A percentile compares a stretch with the other conserved stretches of the same genome.
Evolutionary conservation across 139 green algal species (phyloP).

Genomic region (Eudorina sp.): DNA sequence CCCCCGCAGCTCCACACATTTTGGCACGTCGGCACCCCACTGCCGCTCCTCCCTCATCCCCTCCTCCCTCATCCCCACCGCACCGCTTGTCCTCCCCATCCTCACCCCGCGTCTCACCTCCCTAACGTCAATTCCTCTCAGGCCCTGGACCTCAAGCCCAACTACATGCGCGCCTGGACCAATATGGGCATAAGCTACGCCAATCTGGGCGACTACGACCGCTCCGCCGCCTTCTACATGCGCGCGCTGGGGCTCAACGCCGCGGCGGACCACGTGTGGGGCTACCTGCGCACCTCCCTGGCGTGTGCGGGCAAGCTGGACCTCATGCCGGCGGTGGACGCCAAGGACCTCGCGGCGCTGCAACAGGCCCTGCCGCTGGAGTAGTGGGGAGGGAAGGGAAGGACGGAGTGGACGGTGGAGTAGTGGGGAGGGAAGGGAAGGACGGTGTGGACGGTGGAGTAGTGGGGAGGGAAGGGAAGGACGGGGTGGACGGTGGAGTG

Average conservation of each 20-base stretch:
- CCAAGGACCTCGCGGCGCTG: constrained; percentile 67
- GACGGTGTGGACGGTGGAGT: too few species aligned
- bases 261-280: constrained; percentile 86
- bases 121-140: background rate
- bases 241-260: constrained; percentile 92
- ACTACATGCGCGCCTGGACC: constrained; percentile 99
- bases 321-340: constrained; percentile 74
- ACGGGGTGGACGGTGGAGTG: too few species aligned
- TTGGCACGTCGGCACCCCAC: too few species aligned
- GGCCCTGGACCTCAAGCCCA: constrained; percentile 97
- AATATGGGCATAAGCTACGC: constrained; percentile 98
- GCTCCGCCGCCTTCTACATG: constrained; percentile 90
- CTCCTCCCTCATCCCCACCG: too few species aligned
- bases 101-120: too few species aligned
- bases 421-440: too few species aligned
- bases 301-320: constrained; percentile 79
- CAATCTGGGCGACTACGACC: constrained; percentile 90
- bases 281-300: constrained; percentile 94
- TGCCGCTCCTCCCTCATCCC: too few species aligned
- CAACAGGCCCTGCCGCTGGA: constrained; percentile 37
- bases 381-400: too few species aligned
- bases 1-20: too few species aligned
- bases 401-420: too few species aligned
- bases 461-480: too few species aligned
- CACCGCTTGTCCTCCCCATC: too few species aligned